Conservation (phyloP, 2,329 filamentous ascomycete species). For the Pezicula neosporulosa region DNA sequence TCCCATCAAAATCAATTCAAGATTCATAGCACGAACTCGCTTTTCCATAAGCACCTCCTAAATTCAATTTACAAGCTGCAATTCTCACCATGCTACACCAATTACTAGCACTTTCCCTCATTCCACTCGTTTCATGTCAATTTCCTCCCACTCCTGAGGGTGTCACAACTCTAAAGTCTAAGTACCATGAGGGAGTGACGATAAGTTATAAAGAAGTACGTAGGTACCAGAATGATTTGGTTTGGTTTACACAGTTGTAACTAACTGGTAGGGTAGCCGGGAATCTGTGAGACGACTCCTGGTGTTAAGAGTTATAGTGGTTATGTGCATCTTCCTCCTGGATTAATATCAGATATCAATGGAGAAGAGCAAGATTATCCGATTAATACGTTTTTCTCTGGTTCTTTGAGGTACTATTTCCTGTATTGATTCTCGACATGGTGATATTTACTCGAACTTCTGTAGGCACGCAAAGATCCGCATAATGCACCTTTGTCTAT, state of each 20-base stretch:
- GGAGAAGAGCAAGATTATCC: conserved; percentile 4
- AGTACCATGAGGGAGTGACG: conserved; percentile 10
- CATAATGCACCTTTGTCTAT: conserved; percentile 47
- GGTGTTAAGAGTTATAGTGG: conserved; percentile 15
- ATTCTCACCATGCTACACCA: too few species aligned
- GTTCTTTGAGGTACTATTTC: conserved; percentile 31
- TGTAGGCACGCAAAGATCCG: conserved; percentile 35
- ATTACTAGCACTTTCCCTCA: neutral
- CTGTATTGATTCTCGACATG: too few species aligned
- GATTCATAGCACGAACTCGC: too few species aligned
- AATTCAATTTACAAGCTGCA: too few species aligned
- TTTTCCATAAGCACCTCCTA: too few species aligned
- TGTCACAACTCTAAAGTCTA: conserved; percentile 8
- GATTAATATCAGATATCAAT: conserved; percentile 4
- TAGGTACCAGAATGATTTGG: neutral
- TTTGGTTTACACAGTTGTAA: neutral
- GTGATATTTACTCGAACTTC: too few species aligned
- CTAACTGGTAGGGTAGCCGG: conserved; percentile 23
- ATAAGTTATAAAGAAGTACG: conserved; percentile 11
- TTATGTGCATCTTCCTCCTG: conserved; percentile 13
- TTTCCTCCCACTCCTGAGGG: conserved; percentile 8
- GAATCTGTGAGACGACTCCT: conserved; percentile 15
- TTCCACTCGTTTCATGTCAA: neutral
- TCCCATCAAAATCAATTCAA: too few species aligned
- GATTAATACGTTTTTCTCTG: conserved; percentile 32